Percentiles rank a stretch among this genome's conserved stretches.
Conservation (phyloP, 345 rosid species). For the Eucalyptus guilfoylei region DNA sequence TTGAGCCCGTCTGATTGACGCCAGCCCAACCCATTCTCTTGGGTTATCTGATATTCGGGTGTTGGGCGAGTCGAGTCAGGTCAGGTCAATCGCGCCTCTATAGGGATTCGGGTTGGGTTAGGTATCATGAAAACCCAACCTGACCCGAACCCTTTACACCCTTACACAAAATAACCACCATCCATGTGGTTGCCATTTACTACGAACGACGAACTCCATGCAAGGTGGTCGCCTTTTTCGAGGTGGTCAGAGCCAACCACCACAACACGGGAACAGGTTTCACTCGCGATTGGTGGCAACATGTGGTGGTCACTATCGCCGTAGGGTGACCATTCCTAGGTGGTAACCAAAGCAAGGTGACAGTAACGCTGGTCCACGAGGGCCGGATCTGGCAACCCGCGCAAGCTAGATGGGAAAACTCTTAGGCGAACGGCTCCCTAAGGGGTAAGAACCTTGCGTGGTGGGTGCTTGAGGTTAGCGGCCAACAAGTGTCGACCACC, state of each 20-base stretch:
- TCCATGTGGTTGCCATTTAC: neutral
- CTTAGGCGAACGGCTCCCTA: neutral
- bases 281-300: neutral
- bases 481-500: neutral
- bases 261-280: neutral
- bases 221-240: neutral
- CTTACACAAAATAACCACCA: neutral
- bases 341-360: neutral
- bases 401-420: neutral
- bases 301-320: neutral
- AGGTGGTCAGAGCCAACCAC: neutral
- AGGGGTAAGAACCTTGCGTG: neutral
- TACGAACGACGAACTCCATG: neutral
- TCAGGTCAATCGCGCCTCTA: rapidly evolving
- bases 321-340: no score
- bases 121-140: no score
- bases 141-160: no score
- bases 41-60: rapidly evolving
- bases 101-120: no score
- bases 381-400: neutral
- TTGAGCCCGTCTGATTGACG: rapidly evolving
- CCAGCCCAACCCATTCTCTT: no score
- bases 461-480: neutral
- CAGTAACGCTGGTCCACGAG: neutral
- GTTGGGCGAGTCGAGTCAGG: rapidly evolving